These are phyloP conservation scores for Candida nanaspora DNA, from an alignment of 805 yeast species.

Conservation along the genomic window DNA sequence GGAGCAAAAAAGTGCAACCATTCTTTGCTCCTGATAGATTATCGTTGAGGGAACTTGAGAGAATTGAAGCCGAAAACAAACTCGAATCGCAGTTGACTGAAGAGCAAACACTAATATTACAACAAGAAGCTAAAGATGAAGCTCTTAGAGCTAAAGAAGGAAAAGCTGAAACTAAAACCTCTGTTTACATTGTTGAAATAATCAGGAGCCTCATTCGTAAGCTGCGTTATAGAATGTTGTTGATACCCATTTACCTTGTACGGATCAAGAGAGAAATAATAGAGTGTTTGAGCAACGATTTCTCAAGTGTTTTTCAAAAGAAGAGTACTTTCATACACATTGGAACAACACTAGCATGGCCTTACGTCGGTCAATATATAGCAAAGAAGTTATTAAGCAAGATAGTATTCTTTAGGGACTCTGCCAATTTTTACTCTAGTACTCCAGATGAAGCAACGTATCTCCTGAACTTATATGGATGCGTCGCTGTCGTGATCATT, in stretches of 20 bases:
- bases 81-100: background rate
- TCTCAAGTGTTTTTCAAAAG: constrained; percentile 16
- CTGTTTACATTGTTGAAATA: too few relatives aligned
- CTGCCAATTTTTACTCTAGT: constrained; percentile 13
- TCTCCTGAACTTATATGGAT: constrained; percentile 27
- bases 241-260: background rate
- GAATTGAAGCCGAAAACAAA: constrained; percentile 24
- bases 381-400: constrained; percentile 15
- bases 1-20: constrained; percentile 26
- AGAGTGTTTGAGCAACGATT: constrained; percentile 22
- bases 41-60: constrained; percentile 22
- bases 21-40: constrained; percentile 27
- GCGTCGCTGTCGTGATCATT: constrained; percentile 19
- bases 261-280: constrained; percentile 21
- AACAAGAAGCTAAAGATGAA: constrained; percentile 10
- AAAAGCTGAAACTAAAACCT: too few relatives aligned
- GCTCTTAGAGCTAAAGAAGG: too few relatives aligned
- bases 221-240: background rate
- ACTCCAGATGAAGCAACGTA: constrained; percentile 33
- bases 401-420: constrained; percentile 14
- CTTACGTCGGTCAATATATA: constrained; percentile 20
- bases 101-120: background rate
- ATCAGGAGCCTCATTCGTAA: background rate
- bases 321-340: constrained; percentile 10
- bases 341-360: constrained; percentile 27